A percentile compares a stretch with the other conserved stretches of the same genome.
These are phyloP conservation scores for Gnaphalium uliginosum DNA, from an alignment of 129 eudicot genomes.

Conservation along the genomic window DNA sequence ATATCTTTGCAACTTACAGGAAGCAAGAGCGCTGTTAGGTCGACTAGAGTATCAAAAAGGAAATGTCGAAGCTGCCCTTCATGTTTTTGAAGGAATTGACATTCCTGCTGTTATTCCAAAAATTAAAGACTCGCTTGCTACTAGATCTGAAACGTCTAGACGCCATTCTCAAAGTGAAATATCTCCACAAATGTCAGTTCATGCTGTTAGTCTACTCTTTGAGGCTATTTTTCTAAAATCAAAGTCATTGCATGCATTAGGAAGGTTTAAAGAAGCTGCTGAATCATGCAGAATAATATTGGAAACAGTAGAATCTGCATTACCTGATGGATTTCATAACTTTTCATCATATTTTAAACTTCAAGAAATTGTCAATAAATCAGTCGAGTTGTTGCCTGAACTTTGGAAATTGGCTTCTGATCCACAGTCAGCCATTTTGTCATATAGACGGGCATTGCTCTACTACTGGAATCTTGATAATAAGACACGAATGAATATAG, in stretches of 20 bases:
- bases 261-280: constrained; percentile 80
- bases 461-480: constrained; percentile 79
- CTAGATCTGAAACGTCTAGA: constrained; percentile 59
- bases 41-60: constrained; percentile 95
- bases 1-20: constrained; percentile 45
- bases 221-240: constrained; percentile 91
- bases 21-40: constrained; percentile 91
- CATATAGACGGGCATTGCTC: constrained; percentile 78
- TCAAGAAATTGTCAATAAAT: constrained; percentile 67
- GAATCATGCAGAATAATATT: constrained; percentile 78
- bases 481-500: constrained; percentile 55
- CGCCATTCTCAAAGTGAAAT: constrained; percentile 72
- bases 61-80: constrained; percentile 81
- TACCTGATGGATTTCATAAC: constrained; percentile 69
- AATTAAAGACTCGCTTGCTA: constrained; percentile 53
- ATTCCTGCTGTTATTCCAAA: constrained; percentile 71
- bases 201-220: constrained; percentile 79
- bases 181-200: constrained; percentile 74
- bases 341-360: constrained; percentile 61
- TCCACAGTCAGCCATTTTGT: constrained; percentile 59
- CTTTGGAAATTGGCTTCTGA: constrained; percentile 60
- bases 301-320: constrained; percentile 76
- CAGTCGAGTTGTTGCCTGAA: constrained; percentile 83
- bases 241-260: constrained; percentile 65
- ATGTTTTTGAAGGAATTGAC: constrained; percentile 89